These are phyloP conservation scores for Phanerodontia chrysosporium DNA, from an alignment of 768 basidiomycete species.

Conservation along the genomic window DNA sequence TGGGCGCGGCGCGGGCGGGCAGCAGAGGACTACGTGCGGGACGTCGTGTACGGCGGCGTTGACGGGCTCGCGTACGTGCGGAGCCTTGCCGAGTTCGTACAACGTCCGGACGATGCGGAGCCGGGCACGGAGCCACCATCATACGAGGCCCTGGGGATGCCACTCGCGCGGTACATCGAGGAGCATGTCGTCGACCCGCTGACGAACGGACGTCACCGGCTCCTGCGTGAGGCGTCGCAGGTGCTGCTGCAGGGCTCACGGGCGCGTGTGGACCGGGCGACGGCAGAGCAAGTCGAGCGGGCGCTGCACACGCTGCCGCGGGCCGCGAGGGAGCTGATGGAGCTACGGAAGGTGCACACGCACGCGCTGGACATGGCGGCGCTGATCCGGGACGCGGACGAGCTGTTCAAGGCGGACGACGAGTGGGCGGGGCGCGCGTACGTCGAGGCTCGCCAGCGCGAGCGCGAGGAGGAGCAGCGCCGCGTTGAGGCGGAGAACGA, in stretches of 20 bases:
- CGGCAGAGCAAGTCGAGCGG: constrained; percentile 14
- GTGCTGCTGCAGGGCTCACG: constrained; percentile 13
- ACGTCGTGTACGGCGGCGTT: constrained; percentile 76
- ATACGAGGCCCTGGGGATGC: constrained; percentile 25
- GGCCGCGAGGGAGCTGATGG: constrained; percentile 14
- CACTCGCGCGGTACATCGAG: constrained; percentile 38
- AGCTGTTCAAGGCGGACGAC: constrained; percentile 35
- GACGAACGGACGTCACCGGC: constrained; percentile 36
- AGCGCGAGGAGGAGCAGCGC: constrained; percentile 27
- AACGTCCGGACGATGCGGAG: constrained; percentile 21
- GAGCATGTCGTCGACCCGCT: constrained; percentile 36
- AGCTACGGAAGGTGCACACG: constrained; percentile 14
- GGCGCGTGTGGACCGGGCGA: neutral
- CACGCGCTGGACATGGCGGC: constrained; percentile 38
- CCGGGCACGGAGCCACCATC: neutral
- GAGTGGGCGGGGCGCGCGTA: constrained; percentile 29
- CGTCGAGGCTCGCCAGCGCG: constrained; percentile 29
- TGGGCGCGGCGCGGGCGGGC: constrained; percentile 49
- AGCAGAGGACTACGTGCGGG: constrained; percentile 63
- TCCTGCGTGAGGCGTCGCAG: constrained; percentile 27
- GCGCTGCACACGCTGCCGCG: constrained; percentile 19
- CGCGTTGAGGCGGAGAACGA: constrained; percentile 22
- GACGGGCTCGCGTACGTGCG: constrained; percentile 74
- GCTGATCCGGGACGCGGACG: constrained; percentile 37
- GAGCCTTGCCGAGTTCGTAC: constrained; percentile 71